Percentiles rank a stretch among this genome's conserved stretches.
phyloP scores from a whole-genome alignment of 306 rosid genomes.

The Rubus parviflorus region DNA sequence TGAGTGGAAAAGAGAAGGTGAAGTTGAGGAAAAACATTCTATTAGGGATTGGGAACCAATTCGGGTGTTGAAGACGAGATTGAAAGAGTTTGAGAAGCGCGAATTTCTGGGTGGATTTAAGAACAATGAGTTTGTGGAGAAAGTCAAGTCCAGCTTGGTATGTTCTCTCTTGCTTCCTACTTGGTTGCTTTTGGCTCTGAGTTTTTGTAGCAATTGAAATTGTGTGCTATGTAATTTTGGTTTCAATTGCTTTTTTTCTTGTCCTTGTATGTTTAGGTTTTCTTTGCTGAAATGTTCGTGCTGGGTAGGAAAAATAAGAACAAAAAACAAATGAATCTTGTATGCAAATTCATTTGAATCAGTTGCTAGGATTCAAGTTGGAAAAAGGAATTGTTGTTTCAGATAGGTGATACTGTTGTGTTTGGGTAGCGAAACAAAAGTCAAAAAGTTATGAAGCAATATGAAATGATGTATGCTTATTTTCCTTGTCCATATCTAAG shows the following conservation, averaged over 20 bases:
- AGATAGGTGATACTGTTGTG: background rate
- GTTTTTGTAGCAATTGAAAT: background rate
- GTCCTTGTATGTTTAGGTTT: background rate
- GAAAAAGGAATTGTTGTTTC: background rate
- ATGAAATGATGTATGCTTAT: background rate
- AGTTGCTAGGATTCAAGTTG: background rate
- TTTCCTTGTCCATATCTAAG: background rate
- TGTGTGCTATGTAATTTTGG: background rate
- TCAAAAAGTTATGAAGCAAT: background rate
- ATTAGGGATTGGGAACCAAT: slow-evolving; percentile 86
- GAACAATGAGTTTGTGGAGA: slow-evolving; percentile 82
- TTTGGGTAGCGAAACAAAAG: background rate
- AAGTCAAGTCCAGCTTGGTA: slow-evolving; percentile 82
- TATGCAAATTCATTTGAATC: background rate
- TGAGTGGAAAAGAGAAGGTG: slow-evolving; percentile 65
- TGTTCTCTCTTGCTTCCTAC: slow-evolving; percentile 22
- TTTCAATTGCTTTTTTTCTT: background rate
- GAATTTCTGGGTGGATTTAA: slow-evolving; percentile 73
- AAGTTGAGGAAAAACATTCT: slow-evolving; percentile 37
- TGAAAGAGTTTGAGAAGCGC: slow-evolving; percentile 80
- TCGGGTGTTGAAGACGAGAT: slow-evolving; percentile 72
- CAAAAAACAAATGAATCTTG: background rate
- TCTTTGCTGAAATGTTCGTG: background rate
- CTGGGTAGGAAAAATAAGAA: background rate
- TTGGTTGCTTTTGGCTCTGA: background rate